phyloP scores from a whole-genome alignment of 129 eudicot genomes.

The Lactuca saligna region DNA sequence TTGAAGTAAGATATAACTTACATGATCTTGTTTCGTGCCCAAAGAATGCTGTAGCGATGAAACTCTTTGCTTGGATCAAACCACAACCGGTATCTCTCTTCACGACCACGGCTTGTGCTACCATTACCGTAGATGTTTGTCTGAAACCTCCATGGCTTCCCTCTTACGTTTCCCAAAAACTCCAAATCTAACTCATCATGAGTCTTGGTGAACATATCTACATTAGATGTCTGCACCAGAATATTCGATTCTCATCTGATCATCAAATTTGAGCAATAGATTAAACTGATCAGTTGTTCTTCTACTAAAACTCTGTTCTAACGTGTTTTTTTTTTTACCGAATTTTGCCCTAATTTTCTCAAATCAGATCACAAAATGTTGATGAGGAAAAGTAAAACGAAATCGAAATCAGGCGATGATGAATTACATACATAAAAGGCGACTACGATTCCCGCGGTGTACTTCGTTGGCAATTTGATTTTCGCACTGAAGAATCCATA shows the following conservation, averaged over 20 bases:
- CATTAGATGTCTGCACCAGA: conserved; percentile 62
- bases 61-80: conserved; percentile 78
- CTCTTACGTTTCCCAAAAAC: conserved; percentile 65
- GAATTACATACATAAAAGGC: conserved; percentile 73
- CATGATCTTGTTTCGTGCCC: conserved; percentile 73
- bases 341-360: conserved; percentile 9
- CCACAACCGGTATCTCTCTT: conserved; percentile 86
- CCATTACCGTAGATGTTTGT: conserved; percentile 86
- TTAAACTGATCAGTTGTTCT: not conserved
- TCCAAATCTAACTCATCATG: conserved; percentile 86
- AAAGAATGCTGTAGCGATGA: conserved; percentile 77
- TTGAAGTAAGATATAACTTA: conserved; percentile 19
- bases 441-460: conserved; percentile 80
- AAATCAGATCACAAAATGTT: not conserved
- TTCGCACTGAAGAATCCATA: conserved; percentile 87
- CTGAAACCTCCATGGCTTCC: conserved; percentile 81
- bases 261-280: not conserved
- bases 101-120: conserved; percentile 71
- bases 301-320: not conserved
- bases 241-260: conserved; percentile 13
- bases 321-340: not conserved
- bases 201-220: conserved; percentile 59
- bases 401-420: not conserved
- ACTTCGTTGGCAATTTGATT: conserved; percentile 66
- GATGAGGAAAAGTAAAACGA: not conserved